Evolutionary conservation across 345 rosid genomes (phyloP), one percentile per base, ranked within the genome.

Genomic region (Salix exigua): DNA sequence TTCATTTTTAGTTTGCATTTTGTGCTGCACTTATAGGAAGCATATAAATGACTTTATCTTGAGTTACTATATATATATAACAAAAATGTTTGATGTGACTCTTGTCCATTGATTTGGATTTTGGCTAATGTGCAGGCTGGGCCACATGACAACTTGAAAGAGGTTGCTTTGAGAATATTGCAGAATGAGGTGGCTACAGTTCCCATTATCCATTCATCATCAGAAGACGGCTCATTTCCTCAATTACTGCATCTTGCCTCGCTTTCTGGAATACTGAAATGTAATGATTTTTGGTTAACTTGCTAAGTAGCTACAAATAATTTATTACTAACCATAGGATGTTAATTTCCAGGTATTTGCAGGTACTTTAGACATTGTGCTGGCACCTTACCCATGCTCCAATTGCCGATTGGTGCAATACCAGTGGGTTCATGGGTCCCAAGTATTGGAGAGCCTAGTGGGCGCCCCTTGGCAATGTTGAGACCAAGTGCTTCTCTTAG

Each of bases 401-500:
- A 81, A 64, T 16, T 81, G 48, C 84, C 84, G 10, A 81, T 81
- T 48, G 78, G 75, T 64, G 62, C 81, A 31, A 64, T 81, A 73
- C 81, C 84, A 28, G 48, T 81, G 64, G 81, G 81, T 31, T 77
- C 84, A 62, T 81, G 84, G 84, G 78, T 81, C 37, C 84, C 81
- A 70, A 63, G 46, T 35, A 81, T 81, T 77, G 84, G 84, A 58
- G 84, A 81, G 60, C 71, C 81, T 64, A 70, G 75, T 44, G 55
- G 80, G 26, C 72, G 81, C 16, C 81, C 78, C 23, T 74, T 81
- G 64, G 78, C 75, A 19, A 77, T 81, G 81, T 77, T 81, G 78
- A 81, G 78, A 73, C 84, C 75, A 9, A 77, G 63, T 55, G 84
- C 81, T 77, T 64, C 84, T 25, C 84, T 81, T 73, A 64, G 84